phyloP scores from a whole-genome alignment of 2,329 filamentous ascomycete genomes.

The Fusarium cyanostomum region DNA sequence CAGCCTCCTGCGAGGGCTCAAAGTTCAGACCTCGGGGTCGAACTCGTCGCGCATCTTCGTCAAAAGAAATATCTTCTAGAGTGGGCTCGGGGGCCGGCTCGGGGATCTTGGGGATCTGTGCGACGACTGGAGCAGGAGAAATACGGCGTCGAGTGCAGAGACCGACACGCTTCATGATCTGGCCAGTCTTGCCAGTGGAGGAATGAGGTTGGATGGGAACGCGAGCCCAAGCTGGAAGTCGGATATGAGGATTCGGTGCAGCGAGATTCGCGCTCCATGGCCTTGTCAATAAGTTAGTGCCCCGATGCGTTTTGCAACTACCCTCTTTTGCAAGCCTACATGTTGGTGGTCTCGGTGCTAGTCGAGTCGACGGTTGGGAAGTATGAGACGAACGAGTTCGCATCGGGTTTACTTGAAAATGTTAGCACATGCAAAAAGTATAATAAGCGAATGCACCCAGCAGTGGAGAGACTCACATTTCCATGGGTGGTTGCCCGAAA shows the following conservation, averaged over 20 bases:
- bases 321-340: constrained; percentile 25
- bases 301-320: background rate
- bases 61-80: constrained; percentile 11
- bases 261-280: constrained; percentile 36
- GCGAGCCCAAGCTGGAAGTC: constrained; percentile 46
- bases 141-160: constrained; percentile 9
- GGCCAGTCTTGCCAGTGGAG: constrained; percentile 36
- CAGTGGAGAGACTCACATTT: constrained; percentile 28
- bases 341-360: constrained; percentile 12
- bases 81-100: background rate
- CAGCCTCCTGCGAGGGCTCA: background rate
- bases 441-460: fast-evolving
- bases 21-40: constrained; percentile 9
- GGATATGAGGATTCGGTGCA: constrained; percentile 29
- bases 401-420: constrained; percentile 35
- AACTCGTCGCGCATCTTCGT: constrained; percentile 19
- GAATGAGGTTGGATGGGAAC: constrained; percentile 42
- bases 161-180: constrained; percentile 49
- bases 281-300: constrained; percentile 31
- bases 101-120: background rate
- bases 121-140: background rate
- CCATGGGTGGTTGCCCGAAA: constrained; percentile 32
- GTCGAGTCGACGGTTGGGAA: constrained; percentile 35
- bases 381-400: constrained; percentile 40
- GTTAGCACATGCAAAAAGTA: constrained; percentile 21